Percentiles rank a stretch among this genome's conserved stretches.
These are phyloP conservation scores for Pilasporangium apinafurcum DNA, from an alignment of 352 stramenopile species.

Conservation along the genomic window DNA sequence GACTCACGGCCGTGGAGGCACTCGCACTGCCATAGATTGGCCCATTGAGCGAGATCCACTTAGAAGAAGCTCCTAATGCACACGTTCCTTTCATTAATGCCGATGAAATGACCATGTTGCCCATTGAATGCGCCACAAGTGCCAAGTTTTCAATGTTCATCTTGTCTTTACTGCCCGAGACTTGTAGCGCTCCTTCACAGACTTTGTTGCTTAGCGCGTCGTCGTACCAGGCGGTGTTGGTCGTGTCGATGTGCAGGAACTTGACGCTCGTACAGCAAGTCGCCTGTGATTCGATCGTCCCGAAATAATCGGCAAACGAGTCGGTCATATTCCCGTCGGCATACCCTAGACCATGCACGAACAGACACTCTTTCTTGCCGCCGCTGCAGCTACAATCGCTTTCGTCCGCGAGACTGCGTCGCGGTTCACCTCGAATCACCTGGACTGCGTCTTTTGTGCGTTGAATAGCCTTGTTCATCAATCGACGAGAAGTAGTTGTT, in stretches of 20 bases:
- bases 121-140: slow-evolving; percentile 33
- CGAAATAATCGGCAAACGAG: slow-evolving; percentile 22
- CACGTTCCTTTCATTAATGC: slow-evolving; percentile 18
- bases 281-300: slow-evolving; percentile 10
- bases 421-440: too few species aligned
- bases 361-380: slow-evolving; percentile 1
- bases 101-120: slow-evolving; percentile 22
- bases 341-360: slow-evolving; percentile 2
- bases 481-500: background rate
- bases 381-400: background rate
- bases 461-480: background rate
- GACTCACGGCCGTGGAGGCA: too few species aligned
- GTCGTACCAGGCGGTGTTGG: slow-evolving; percentile 17
- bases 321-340: slow-evolving; percentile 1
- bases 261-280: slow-evolving; percentile 27
- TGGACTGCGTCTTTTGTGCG: background rate
- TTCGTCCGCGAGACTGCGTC: background rate
- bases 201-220: slow-evolving; percentile 13
- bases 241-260: slow-evolving; percentile 30
- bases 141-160: slow-evolving; percentile 16
- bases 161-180: slow-evolving; percentile 4
- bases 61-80: slow-evolving; percentile 6
- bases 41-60: slow-evolving; percentile 16
- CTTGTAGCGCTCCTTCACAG: slow-evolving; percentile 16
- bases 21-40: slow-evolving; percentile 14